Conservation (phyloP, 331 rosid genomes). For the Saraca asoca region DNA sequence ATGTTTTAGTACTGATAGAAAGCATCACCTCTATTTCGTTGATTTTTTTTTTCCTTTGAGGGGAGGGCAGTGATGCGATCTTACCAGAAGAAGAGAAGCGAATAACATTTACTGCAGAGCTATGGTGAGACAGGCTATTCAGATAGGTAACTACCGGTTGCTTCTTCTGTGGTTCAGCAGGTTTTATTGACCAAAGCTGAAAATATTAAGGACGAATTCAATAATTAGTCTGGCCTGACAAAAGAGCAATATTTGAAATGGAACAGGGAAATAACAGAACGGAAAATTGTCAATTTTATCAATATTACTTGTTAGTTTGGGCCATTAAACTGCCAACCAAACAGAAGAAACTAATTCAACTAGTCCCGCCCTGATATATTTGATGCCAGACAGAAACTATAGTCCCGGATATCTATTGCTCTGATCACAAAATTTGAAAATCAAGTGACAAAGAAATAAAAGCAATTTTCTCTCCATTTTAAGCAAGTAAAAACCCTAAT, state of each 20-base stretch:
- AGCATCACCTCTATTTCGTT: background rate
- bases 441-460: background rate
- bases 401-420: background rate
- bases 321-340: background rate
- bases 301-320: background rate
- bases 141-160: constrained; percentile 65
- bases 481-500: background rate
- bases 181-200: constrained; percentile 76
- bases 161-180: constrained; percentile 58
- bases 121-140: constrained; percentile 65
- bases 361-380: background rate
- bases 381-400: background rate
- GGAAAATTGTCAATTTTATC: background rate
- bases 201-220: constrained; percentile 7
- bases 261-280: background rate
- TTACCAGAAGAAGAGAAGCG: constrained; percentile 84
- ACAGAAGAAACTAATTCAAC: background rate
- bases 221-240: constrained; percentile 13
- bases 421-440: background rate
- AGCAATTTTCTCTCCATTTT: background rate
- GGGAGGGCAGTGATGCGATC: background rate
- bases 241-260: background rate
- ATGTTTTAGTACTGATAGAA: constrained; percentile 22
- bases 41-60: too few relatives aligned
- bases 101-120: constrained; percentile 76